Evolutionary conservation across 306 rosid species (phyloP).

Genomic region (Quercus ilex): DNA sequence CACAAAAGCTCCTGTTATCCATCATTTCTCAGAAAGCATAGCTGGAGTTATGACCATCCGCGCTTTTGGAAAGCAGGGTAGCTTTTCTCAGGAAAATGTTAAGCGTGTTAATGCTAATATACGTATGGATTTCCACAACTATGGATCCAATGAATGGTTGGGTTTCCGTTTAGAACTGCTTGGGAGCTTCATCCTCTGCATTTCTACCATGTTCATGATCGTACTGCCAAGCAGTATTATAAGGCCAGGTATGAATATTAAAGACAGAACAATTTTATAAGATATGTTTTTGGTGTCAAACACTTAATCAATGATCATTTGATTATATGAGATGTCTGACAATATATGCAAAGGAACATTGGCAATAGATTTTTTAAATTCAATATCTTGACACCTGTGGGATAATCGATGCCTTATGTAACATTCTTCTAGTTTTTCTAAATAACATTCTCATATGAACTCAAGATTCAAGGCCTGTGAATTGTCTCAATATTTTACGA

Average conservation of each 20-base stretch:
- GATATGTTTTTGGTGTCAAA: background rate
- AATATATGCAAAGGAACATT: background rate
- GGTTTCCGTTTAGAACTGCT: slow-evolving; percentile 88
- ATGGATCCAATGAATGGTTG: slow-evolving; percentile 89
- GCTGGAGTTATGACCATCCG: slow-evolving; percentile 91
- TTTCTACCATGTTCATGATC: slow-evolving; percentile 85
- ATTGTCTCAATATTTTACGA: background rate
- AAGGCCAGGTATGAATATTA: slow-evolving; percentile 67
- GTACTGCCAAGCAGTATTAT: slow-evolving; percentile 74
- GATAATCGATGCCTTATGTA: background rate
- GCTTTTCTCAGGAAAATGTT: slow-evolving; percentile 57
- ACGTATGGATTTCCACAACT: slow-evolving; percentile 93
- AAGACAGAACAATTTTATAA: background rate
- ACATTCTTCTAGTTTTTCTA: background rate
- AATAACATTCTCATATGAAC: background rate
- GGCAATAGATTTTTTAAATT: background rate
- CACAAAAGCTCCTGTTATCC: slow-evolving; percentile 94
- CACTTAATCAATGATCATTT: background rate
- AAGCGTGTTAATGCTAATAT: slow-evolving; percentile 68
- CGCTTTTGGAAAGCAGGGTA: slow-evolving; percentile 52
- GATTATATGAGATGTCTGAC: background rate
- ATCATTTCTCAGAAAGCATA: slow-evolving; percentile 94
- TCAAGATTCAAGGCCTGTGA: background rate
- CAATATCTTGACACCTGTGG: background rate
- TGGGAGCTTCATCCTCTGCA: slow-evolving; percentile 71